Evolutionary conservation across 2,329 filamentous ascomycete species (phyloP), one percentile per base, ranked within the genome.

Genomic region (Fusarium graminum): DNA sequence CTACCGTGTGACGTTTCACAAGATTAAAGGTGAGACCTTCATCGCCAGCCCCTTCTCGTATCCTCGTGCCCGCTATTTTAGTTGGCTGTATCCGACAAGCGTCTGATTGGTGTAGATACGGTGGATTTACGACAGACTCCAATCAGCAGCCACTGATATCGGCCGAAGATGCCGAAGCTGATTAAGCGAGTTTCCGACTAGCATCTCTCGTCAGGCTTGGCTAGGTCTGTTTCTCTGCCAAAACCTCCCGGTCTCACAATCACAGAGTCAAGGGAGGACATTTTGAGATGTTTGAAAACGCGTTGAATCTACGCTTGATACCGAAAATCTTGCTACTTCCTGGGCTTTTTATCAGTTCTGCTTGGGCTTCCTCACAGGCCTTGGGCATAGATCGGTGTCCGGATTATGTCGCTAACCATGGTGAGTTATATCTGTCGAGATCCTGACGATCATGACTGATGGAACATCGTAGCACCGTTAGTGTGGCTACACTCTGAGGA

Each of bases 401-500:
- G 6, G 71, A 76, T 42, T 77, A 72, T 49, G 74, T 77, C 17
- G 69, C 69, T 11, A 65, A 61, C 16, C 50, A 76, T 40, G 75
- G 75, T 77, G 72, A 34, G 72, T 71, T 32, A 29, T 30, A 26
- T 43, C 36, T 22, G 39, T 29, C 9, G 25, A 19, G 29, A 43
- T 34, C 40, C 30, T 40, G 30, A 43, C 8, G 11, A 19, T 14
- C 19, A n/a, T 52, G 3, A 22, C 32, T 52, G 12, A 59, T 30
- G 5, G 7, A 16, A 44, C 5, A 17, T 40, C 28, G 10, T 59
- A 77, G 75, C 75, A 4, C 75, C 75, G 39, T 54, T 77, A 16
- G 30, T 77, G 5, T 77, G 75, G 75, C 67, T 77, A 22, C 75
- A 77, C 9, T 67, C 75, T 1, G 66, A 77, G 4, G 75, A 77